Base-by-base conservation (phyloP, 345 rosid genomes). In the Fremontodendron californicum region DNA sequence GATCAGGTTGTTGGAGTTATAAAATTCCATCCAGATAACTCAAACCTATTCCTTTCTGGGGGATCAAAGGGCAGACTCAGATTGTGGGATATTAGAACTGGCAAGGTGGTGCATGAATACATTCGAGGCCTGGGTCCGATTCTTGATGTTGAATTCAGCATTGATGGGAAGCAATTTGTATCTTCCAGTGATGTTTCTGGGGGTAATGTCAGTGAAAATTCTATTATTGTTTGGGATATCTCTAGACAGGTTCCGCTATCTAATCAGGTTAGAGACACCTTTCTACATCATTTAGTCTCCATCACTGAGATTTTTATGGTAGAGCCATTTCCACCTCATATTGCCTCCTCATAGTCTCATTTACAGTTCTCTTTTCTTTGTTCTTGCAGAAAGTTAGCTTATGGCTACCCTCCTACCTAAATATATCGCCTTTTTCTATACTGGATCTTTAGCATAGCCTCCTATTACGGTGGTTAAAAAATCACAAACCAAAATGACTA, bases 161-260 rank as follows among this genome's bases (percentile, higher is more conserved):
- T 62, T 18, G 81, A 88, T 76, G 93, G 98, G 61, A 91, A 84
- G 73, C 89, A 85, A 62, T 92, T 96, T 71, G 80, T 92, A 75
- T 92, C 94, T 75, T 93, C 96, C 9, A 91, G 96, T 72, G 94
- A 93, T 83, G 94, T 93, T 33, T 87, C 92, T 5, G 82, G 90
- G 45, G 78, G 88, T 76, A 93, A 92, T 79, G 81, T 84, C 70
- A 93, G 93, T 43, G 98, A 93, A 82, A 93, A 93, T 66, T 88
- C 96, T 31, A 79, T 96, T 78, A 81, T 88, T 18, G 90, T 89
- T 60, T 96, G 98, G 97, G 97, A 96, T 70, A 70, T 93, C 42
- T 75, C 84, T 0, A 85, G 95, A 63, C 88, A 90, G 81, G 80
- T 93, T 83, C 94, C 95, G 15, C 84, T 92, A 49, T 96, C 99